Base-by-base conservation (phyloP, 768 basidiomycete genomes). In the Tephrocybe sp. region DNA sequence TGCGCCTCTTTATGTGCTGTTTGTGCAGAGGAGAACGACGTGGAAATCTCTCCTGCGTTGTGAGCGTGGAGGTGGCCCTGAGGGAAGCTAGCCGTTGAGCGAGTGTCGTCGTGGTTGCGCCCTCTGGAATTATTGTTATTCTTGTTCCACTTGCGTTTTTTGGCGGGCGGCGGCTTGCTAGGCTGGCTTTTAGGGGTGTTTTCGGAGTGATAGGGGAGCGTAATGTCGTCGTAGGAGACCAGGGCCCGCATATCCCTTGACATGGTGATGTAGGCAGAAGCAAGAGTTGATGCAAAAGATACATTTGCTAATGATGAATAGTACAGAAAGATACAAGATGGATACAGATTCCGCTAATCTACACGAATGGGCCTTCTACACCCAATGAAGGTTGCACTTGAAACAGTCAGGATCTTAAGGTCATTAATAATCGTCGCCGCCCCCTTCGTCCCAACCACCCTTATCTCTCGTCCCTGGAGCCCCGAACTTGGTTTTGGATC, bases 401-500 rank as follows among this genome's bases (percentile, higher is more conserved):
- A 14, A 11, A 28, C 28, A 5, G 34, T 8, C 15, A 36, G 34
- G 34, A 6, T 48, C n/a, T n/a, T n/a, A 30, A n/a, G 12, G 32
- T 36, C 15, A 14, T 4, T 7, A 7, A 4, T 56, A 36, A 63
- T 59, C 56, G 64, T 23, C 59, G 14, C 48, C 69, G 20, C 68
- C 28, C 11, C 28, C 71, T 50, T 73, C 81, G 10, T 65, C 73
- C 83, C 88, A 90, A 26, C 92, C 91, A 10, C 90, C 90, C 62
- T 80, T 87, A 63, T 95, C 93, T 64, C 89, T 80, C 45, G 73
- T 67, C 7, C 79, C 79, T 1, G 76, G 63, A 51, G 80, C 80
- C 5, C 88, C 90, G 36, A 90, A 72, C 67, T 90, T 93, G 33
- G 76, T 74, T 72, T 96, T 97, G 14, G 65, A 71, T 62, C 79